phyloP scores from a whole-genome alignment of 2,329 filamentous ascomycete species.

The Rachicladosporium sp. region DNA sequence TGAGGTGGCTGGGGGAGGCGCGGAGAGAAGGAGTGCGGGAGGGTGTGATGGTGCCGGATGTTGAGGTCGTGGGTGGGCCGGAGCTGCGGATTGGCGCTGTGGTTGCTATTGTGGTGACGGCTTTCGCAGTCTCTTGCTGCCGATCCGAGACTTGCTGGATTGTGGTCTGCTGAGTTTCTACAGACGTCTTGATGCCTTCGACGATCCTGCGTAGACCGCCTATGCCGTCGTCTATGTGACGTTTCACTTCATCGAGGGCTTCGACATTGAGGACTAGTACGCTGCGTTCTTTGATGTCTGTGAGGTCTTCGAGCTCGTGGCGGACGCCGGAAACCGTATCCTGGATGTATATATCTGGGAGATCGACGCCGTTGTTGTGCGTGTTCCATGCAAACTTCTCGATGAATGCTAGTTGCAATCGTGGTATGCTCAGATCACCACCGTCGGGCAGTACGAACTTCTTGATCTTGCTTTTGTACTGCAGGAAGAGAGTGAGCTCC shows the following conservation, averaged over 20 bases:
- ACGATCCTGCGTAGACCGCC: conserved; percentile 68
- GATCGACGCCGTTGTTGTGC: conserved; percentile 78
- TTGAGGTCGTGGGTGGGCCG: conserved; percentile 9
- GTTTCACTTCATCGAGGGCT: conserved; percentile 86
- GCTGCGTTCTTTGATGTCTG: conserved; percentile 85
- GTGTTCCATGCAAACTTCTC: conserved; percentile 99
- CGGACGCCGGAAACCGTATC: conserved; percentile 88
- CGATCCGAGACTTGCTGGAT: conserved; percentile 80
- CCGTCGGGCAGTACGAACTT: conserved; percentile 86
- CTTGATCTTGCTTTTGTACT: conserved; percentile 95
- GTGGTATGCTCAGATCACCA: conserved; percentile 71
- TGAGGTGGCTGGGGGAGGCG: conserved; percentile 49
- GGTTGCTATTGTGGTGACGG: conserved; percentile 53
- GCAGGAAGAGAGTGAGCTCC: conserved; percentile 83
- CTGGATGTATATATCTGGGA: conserved; percentile 96
- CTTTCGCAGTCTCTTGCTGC: conserved; percentile 78
- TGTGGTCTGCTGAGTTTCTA: conserved; percentile 70
- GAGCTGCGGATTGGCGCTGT: too few species aligned
- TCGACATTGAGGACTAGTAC: conserved; percentile 94
- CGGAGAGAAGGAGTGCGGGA: conserved; percentile 10
- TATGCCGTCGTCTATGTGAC: conserved; percentile 86
- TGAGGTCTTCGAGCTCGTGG: conserved; percentile 87
- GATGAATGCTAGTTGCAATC: conserved; percentile 89
- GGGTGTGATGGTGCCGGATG: conserved; percentile 9
- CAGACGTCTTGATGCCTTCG: conserved; percentile 68